Conservation (phyloP, 371 early-diverging fungal species). For the Blakeslea trispora region DNA sequence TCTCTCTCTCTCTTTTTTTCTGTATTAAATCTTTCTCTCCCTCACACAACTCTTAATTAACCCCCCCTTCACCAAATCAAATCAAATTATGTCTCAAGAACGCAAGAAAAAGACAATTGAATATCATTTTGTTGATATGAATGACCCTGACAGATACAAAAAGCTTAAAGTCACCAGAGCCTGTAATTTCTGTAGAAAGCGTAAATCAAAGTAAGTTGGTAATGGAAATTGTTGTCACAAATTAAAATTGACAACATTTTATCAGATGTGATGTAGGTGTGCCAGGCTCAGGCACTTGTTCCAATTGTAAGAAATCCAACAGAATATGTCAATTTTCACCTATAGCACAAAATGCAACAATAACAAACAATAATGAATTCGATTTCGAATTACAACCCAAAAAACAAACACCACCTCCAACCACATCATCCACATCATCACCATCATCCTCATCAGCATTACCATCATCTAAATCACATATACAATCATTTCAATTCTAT, state of each 20-base stretch:
- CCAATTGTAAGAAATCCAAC: conserved; percentile 34
- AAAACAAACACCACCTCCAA: no score
- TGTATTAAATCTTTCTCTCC: background rate
- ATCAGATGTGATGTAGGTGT: conserved; percentile 42
- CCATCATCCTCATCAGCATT: background rate
- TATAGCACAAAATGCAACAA: background rate
- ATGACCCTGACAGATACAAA: conserved; percentile 43
- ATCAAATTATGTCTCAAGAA: conserved; percentile 3
- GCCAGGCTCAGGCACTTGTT: conserved; percentile 39
- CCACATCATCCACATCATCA: no score
- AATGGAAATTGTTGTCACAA: background rate
- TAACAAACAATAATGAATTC: background rate
- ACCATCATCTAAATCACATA: background rate
- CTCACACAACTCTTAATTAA: background rate
- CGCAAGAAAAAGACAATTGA: conserved; percentile 23
- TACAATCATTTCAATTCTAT: background rate
- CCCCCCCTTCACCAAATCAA: no score
- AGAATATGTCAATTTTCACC: conserved; percentile 26
- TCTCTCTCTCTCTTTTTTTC: conserved; percentile 5
- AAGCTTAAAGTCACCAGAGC: conserved; percentile 41
- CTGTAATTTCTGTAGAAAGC: conserved; percentile 44
- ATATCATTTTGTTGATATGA: conserved; percentile 46
- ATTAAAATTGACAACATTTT: background rate
- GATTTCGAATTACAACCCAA: no score
- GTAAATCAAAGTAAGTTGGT: conserved; percentile 45